Evolutionary conservation across 2,329 filamentous ascomycete genomes (phyloP).

Genomic region (Coniochaeta prunicola): DNA sequence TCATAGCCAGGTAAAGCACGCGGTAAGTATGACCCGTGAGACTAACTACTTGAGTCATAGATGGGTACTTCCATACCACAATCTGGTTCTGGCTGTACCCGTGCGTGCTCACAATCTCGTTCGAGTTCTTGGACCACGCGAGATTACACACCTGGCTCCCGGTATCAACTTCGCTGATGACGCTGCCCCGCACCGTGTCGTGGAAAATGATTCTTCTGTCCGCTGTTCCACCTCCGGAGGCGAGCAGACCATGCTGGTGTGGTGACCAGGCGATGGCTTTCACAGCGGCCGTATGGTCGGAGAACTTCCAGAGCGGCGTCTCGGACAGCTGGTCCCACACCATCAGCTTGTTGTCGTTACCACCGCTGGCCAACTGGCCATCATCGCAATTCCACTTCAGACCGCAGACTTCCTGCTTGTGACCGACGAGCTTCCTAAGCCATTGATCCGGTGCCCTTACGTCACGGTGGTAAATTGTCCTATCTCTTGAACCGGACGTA

Average conservation of each 20-base stretch:
- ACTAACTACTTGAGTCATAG: constrained; percentile 93
- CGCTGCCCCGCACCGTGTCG: constrained; percentile 79
- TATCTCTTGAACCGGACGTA: constrained; percentile 88
- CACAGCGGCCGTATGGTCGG: constrained; percentile 89
- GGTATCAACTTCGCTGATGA: constrained; percentile 86
- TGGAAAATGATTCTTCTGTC: constrained; percentile 97
- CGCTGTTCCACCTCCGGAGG: constrained; percentile 90
- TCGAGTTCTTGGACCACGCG: constrained; percentile 94
- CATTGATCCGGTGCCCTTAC: constrained; percentile 90
- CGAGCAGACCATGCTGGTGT: constrained; percentile 88
- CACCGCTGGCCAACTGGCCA: constrained; percentile 87
- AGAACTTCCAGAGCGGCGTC: constrained; percentile 87
- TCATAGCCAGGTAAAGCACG: constrained; percentile 95
- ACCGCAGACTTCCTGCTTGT: constrained; percentile 97
- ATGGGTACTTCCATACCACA: constrained; percentile 98
- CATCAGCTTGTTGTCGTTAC: constrained; percentile 98
- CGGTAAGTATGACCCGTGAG: constrained; percentile 95
- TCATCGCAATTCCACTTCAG: constrained; percentile 97
- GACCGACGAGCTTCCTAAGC: constrained; percentile 77
- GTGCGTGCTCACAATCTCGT: constrained; percentile 94
- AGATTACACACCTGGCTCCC: constrained; percentile 98
- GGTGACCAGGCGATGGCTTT: constrained; percentile 98
- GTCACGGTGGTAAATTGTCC: constrained; percentile 90
- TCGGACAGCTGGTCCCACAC: constrained; percentile 97
- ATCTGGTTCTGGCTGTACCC: constrained; percentile 98